Percentiles rank a stretch among this genome's conserved stretches.
Evolutionary conservation across 2,329 filamentous ascomycete species (phyloP).

Genomic region (Lachnellula cervina): DNA sequence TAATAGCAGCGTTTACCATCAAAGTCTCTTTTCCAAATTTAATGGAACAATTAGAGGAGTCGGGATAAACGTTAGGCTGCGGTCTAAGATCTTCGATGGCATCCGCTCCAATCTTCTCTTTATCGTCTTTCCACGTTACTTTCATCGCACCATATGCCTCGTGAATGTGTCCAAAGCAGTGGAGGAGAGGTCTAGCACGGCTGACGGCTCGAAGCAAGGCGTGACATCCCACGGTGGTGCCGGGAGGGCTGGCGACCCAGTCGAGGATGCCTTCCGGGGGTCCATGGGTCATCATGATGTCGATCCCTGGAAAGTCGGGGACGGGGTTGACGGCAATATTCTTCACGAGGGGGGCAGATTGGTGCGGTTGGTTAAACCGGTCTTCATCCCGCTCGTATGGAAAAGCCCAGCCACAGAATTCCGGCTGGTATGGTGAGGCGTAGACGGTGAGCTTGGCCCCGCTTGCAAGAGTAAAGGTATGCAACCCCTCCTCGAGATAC

Average conservation of each 20-base stretch:
- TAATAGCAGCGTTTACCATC: constrained; percentile 56
- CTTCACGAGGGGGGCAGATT: background rate
- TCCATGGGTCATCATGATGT: constrained; percentile 36
- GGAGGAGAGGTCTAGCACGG: constrained; percentile 40
- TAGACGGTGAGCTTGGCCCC: constrained; percentile 24
- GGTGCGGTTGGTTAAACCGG: constrained; percentile 12
- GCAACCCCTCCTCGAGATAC: constrained; percentile 24
- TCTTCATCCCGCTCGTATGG: constrained; percentile 16
- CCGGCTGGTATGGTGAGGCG: constrained; percentile 25
- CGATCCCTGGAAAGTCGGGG: constrained; percentile 15
- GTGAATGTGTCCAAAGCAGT: constrained; percentile 57
- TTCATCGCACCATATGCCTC: constrained; percentile 53
- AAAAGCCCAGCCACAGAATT: constrained; percentile 23
- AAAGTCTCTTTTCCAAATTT: constrained; percentile 44
- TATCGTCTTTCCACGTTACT: constrained; percentile 43
- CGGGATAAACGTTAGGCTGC: constrained; percentile 37
- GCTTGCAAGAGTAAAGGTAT: constrained; percentile 21
- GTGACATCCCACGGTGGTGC: constrained; percentile 39
- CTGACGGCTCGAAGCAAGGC: constrained; percentile 44
- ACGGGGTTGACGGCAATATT: constrained; percentile 15
- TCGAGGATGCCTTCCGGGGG: constrained; percentile 32
- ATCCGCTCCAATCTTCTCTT: constrained; percentile 31
- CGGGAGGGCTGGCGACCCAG: background rate
- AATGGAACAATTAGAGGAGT: constrained; percentile 30
- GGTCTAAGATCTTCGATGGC: constrained; percentile 21